These are phyloP conservation scores for Cocos nucifera DNA, from an alignment of 176 grass and related monocot species.

Conservation along the genomic window DNA sequence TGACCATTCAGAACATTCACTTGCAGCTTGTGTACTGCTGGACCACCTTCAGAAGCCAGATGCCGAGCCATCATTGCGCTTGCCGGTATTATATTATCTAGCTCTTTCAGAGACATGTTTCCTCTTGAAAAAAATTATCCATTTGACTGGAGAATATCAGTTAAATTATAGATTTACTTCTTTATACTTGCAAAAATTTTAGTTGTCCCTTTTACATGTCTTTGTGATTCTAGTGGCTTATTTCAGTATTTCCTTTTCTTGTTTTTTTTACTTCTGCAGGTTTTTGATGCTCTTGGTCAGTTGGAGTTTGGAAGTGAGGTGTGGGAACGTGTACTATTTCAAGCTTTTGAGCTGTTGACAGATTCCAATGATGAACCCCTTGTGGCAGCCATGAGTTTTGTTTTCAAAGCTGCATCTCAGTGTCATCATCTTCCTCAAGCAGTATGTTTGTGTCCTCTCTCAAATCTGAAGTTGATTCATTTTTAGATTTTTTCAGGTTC, in stretches of 20 bases:
- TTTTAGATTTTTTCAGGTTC: not conserved
- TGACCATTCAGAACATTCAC: slow-evolving; percentile 65
- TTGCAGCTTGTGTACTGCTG: slow-evolving; percentile 57
- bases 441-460: slow-evolving; percentile 42
- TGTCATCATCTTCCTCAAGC: slow-evolving; percentile 68
- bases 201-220: not conserved
- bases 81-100: slow-evolving; percentile 40
- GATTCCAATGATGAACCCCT: slow-evolving; percentile 62
- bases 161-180: not conserved
- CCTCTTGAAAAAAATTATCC: too few relatives aligned
- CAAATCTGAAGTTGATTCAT: not conserved
- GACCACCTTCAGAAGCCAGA: slow-evolving; percentile 55
- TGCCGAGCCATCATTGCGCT: slow-evolving; percentile 46
- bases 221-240: not conserved
- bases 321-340: slow-evolving; percentile 54
- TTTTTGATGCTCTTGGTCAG: slow-evolving; percentile 65
- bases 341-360: slow-evolving; percentile 52
- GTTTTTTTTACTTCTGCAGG: slow-evolving; percentile 27
- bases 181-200: slow-evolving; percentile 4
- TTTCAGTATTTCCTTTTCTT: not conserved
- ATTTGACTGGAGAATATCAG: too few relatives aligned
- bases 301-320: slow-evolving; percentile 59
- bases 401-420: slow-evolving; percentile 64
- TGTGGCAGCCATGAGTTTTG: slow-evolving; percentile 52
- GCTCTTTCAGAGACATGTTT: too few relatives aligned